Base-by-base conservation (phyloP, 768 basidiomycete species). In the Phylloporus rhodoxanthus region DNA sequence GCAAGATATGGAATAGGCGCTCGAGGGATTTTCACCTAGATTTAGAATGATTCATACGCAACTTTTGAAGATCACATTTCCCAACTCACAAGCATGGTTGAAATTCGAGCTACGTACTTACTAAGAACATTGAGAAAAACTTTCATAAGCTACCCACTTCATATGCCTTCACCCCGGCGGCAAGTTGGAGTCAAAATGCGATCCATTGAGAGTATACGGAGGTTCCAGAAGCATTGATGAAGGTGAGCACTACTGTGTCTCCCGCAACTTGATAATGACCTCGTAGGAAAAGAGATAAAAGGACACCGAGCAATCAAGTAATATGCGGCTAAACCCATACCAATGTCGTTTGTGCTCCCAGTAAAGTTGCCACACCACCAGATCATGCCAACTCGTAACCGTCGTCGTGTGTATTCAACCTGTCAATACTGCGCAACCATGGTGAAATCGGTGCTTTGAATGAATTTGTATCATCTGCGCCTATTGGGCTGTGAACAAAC, bases 391-490 rank as follows among this genome's bases (percentile, higher is more conserved):
- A 53, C 41, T 68, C 65, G 51, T 70, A 73, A 4, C 74, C 63
- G 5, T 61, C 56, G 50, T 76, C 76, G 34, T 72, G 74, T 1
- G 71, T 73, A 55, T 78, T 75, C 51, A 77, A 60, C 2, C 70
- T 75, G 37, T 77, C 76, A 10, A 75, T 56, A 11, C 69, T 70
- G 4, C 74, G 65, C 13, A 78, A 59, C 81, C 83, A 88, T 5
- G 89, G 89, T 20, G 81, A 59, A 47, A 86, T 75, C 1, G 87
- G 77, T 0, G 73, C 74, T 45, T 79, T 73, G 29, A 62, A 15
- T 10, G 83, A 85, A 60, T 84, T 82, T 23, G 59, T 74, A 57
- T 88, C 87, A 41, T 68, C 53, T 8, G 78, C 71, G 25, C 80
- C 75, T 64, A 39, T 14, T 13, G 32, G 32, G 32, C 13, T 32